Evolutionary conservation across 306 rosid species (phyloP).

Genomic region (Dryas alaskensis): DNA sequence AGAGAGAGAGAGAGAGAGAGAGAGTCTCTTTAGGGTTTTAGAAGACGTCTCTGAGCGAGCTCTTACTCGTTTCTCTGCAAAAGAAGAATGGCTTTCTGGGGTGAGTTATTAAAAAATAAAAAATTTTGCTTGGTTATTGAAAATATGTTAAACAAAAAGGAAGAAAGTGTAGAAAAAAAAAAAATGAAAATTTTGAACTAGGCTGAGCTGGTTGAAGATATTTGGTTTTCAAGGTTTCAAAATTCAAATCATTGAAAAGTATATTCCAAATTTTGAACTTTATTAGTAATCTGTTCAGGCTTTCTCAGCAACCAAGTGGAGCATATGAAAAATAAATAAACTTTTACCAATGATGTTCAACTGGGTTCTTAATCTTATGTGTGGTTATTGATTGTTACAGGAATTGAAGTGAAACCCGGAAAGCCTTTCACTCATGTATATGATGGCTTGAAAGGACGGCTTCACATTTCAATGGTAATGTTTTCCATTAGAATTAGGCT

Average conservation of each 20-base stretch:
- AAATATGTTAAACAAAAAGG: background rate
- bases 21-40: background rate
- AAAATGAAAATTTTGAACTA: background rate
- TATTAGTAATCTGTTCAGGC: background rate
- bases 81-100: constrained; percentile 79
- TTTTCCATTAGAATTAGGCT: background rate
- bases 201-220: background rate
- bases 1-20: too few species aligned
- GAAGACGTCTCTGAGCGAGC: background rate
- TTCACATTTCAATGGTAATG: constrained; percentile 77
- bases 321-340: too few species aligned
- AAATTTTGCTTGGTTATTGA: background rate
- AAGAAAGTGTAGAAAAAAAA: background rate
- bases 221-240: background rate
- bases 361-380: constrained; percentile 7
- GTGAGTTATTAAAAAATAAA: constrained; percentile 19
- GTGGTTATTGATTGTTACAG: constrained; percentile 29
- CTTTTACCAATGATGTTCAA: background rate
- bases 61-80: background rate
- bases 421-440: constrained; percentile 57
- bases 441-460: constrained; percentile 63
- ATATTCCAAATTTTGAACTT: background rate
- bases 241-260: background rate
- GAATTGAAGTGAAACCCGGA: constrained; percentile 83
- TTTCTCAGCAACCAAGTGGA: background rate